These are phyloP conservation scores for Hypoxylon sp. DNA, from an alignment of 2,329 filamentous ascomycete genomes.

Conservation along the genomic window DNA sequence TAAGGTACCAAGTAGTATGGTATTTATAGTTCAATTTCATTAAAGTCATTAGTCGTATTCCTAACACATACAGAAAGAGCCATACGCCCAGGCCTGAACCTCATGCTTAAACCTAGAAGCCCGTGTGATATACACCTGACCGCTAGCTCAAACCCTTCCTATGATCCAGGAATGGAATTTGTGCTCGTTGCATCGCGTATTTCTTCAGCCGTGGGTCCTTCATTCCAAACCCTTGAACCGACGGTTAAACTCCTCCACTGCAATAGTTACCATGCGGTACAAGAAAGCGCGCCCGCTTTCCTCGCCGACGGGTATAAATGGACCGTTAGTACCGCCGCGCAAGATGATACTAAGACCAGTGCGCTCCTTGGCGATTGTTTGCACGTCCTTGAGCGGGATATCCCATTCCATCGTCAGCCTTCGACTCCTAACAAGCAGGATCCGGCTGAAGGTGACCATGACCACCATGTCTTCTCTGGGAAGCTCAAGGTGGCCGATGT, in stretches of 20 bases:
- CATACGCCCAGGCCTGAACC: conserved; percentile 9
- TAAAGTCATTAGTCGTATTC: conserved; percentile 24
- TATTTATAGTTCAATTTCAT: conserved; percentile 24
- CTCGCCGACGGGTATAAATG: conserved; percentile 93
- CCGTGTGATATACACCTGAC: not conserved
- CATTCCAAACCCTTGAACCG: conserved; percentile 63
- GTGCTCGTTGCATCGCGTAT: not conserved
- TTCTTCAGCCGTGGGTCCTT: conserved; percentile 12
- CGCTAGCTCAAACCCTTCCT: conserved; percentile 1
- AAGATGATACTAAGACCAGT: conserved; percentile 91
- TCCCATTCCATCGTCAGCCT: conserved; percentile 94
- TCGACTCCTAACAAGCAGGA: conserved; percentile 90
- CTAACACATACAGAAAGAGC: conserved; percentile 16
- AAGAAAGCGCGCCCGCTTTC: conserved; percentile 76
- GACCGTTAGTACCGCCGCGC: conserved; percentile 91
- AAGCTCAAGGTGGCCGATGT: conserved; percentile 95
- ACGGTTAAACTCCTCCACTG: conserved; percentile 75
- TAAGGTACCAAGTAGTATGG: not conserved
- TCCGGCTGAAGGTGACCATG: conserved; percentile 87
- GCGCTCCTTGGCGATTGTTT: conserved; percentile 96
- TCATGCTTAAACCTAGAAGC: conserved; percentile 5
- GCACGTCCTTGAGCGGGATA: conserved; percentile 92
- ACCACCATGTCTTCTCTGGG: conserved; percentile 88
- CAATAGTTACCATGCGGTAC: conserved; percentile 73
- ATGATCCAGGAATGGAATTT: not conserved